Evolutionary conservation across 2,329 filamentous ascomycete species (phyloP).

Genomic region (Coniella vitis): DNA sequence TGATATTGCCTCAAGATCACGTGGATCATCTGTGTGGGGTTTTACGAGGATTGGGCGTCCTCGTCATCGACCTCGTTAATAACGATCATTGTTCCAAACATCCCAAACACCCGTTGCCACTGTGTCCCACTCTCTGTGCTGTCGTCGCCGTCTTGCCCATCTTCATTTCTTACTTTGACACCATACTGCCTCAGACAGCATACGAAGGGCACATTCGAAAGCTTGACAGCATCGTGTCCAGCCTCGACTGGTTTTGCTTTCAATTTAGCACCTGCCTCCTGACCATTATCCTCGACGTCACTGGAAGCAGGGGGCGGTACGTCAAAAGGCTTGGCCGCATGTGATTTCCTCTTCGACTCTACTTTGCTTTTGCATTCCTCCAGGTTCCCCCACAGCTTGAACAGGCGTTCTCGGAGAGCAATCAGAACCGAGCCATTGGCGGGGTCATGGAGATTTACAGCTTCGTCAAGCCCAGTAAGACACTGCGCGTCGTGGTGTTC

Average conservation of each 20-base stretch:
- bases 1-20: too few relatives aligned
- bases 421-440: slow-evolving; percentile 32
- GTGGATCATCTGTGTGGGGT: too few relatives aligned
- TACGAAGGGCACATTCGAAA: slow-evolving; percentile 54
- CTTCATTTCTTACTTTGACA: slow-evolving; percentile 36
- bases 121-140: slow-evolving; percentile 38
- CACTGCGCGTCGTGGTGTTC: slow-evolving; percentile 47
- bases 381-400: slow-evolving; percentile 78
- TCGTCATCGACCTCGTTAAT: not conserved
- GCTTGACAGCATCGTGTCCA: slow-evolving; percentile 11
- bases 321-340: slow-evolving; percentile 14
- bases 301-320: slow-evolving; percentile 33
- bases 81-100: slow-evolving; percentile 58
- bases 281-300: slow-evolving; percentile 23
- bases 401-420: slow-evolving; percentile 62
- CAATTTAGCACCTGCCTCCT: slow-evolving; percentile 12
- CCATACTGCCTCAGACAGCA: slow-evolving; percentile 71
- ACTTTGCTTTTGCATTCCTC: slow-evolving; percentile 57
- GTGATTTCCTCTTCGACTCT: slow-evolving; percentile 20
- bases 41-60: too few relatives aligned
- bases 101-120: slow-evolving; percentile 57
- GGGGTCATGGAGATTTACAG: slow-evolving; percentile 51
- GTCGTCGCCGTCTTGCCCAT: slow-evolving; percentile 32
- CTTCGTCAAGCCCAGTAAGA: slow-evolving; percentile 42
- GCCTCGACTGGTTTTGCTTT: slow-evolving; percentile 16